Evolutionary conservation across 2,329 filamentous ascomycete genomes (phyloP).

Genomic region (Aspergillus ochraceus): DNA sequence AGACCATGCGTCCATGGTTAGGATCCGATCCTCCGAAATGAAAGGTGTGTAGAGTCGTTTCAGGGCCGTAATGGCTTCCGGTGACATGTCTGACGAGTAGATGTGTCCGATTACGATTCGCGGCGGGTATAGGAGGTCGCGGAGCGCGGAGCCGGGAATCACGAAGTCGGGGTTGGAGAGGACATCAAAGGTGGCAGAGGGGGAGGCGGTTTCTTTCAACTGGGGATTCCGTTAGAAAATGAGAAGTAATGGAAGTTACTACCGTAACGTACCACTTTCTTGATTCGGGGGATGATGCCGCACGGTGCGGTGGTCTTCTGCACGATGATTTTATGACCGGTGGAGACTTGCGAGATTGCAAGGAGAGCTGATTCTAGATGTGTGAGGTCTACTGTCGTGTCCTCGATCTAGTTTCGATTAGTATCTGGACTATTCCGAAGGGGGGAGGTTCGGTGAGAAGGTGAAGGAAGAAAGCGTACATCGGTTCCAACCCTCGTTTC

Average conservation of each 20-base stretch:
- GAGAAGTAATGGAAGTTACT: too few species aligned
- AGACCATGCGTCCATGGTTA: slow-evolving; percentile 24
- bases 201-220: slow-evolving; percentile 15
- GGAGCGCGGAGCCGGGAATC: slow-evolving; percentile 14
- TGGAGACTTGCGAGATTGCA: slow-evolving; percentile 17
- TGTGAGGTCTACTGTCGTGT: slow-evolving; percentile 3
- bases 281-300: slow-evolving; percentile 16
- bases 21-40: slow-evolving; percentile 17
- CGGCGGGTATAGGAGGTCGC: slow-evolving; percentile 14
- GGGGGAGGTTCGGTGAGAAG: background rate
- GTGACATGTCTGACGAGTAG: slow-evolving; percentile 15
- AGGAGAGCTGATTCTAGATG: slow-evolving; percentile 11
- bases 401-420: background rate
- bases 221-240: background rate
- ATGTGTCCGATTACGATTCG: slow-evolving; percentile 23
- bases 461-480: background rate
- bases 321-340: slow-evolving; percentile 22
- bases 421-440: background rate
- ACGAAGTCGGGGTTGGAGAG: slow-evolving; percentile 23
- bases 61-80: slow-evolving; percentile 12
- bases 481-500: slow-evolving; percentile 1
- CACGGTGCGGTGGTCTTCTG: slow-evolving; percentile 19
- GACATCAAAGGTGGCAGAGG: slow-evolving; percentile 18
- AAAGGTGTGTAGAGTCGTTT: slow-evolving; percentile 19
- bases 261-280: slow-evolving; percentile 13